Base-by-base conservation (phyloP, 495 filamentous ascomycete species). In the Neurospora sp. region DNA sequence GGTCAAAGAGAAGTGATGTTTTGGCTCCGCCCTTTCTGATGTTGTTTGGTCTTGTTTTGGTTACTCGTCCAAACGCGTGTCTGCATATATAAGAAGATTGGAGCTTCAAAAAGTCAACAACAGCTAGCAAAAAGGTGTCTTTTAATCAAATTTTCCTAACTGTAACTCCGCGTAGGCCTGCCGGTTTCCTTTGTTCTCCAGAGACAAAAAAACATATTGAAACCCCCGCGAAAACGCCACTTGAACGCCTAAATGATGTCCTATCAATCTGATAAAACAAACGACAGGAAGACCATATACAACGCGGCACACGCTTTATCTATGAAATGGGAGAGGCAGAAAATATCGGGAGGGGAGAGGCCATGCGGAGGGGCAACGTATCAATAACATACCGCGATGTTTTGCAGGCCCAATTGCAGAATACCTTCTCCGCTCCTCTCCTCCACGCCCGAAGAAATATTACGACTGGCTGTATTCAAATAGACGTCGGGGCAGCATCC, bases 401-500 rank as follows among this genome's bases (percentile, higher is more conserved):
- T 41, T 41, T 27, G 31, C 4, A 12, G 39, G 16, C 16, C 69
- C 40, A 59, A 61, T 71, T 10, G 27, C 44, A 20, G n/a, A 31
- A 35, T 61, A 31, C 39, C 18, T 41, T 31, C 39, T 71, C 69
- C 35, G n/a, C n/a, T 61, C 39, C 69, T 35, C 27, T 59, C 39
- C 69, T 41, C 69, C 44, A n/a, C 22, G 38, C 69, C 39, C 20
- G 18, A 38, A 9, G 41, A 37, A 42, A 18, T 7, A 47, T 37
- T 27, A 39, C 22, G 12, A 9, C 68, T 31, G 5, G 18, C 20
- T n/a, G 40, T 37, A 35, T 31, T 80, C 74, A 86, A 72, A 86
- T 85, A 3, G 82, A 81, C 6, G 78, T 73, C 8, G 87, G 87
- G 9, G 87, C 88, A 6, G 89, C 87, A 72, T 92, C 90, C 81